Conservation (phyloP, 495 filamentous ascomycete genomes). For the Chaetomidium leptoderma region DNA sequence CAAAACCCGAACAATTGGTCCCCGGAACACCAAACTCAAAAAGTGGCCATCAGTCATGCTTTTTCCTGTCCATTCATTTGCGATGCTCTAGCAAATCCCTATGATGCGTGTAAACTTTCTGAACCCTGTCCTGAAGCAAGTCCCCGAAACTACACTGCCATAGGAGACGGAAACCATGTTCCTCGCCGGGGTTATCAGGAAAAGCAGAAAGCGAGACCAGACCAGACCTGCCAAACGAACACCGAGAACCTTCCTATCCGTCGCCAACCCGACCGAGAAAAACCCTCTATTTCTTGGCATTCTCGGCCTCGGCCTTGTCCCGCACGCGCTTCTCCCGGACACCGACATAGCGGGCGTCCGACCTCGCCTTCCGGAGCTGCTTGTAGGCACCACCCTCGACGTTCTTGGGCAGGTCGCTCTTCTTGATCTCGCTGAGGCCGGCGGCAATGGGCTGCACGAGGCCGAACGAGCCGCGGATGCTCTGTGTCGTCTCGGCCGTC, state of each 20-base stretch:
- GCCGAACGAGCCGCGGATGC: conserved; percentile 57
- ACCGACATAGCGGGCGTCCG: conserved; percentile 75
- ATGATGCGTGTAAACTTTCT: conserved; percentile 34
- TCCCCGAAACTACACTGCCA: conserved; percentile 32
- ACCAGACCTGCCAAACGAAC: conserved; percentile 41
- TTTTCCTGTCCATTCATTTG: conserved; percentile 39
- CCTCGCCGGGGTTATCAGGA: conserved; percentile 35
- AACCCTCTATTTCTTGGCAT: conserved; percentile 78
- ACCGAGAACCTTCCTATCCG: conserved; percentile 34
- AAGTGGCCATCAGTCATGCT: conserved; percentile 35
- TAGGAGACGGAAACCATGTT: conserved; percentile 20
- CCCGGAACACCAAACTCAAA: conserved; percentile 18
- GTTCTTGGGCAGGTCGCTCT: conserved; percentile 68
- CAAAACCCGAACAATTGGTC: conserved; percentile 14
- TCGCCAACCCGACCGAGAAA: conserved; percentile 17
- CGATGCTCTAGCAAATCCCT: conserved; percentile 38
- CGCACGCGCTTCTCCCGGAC: conserved; percentile 87
- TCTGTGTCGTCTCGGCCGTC: conserved; percentile 59
- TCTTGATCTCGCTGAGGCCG: conserved; percentile 72
- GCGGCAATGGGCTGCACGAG: conserved; percentile 58
- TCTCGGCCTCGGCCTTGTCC: conserved; percentile 85
- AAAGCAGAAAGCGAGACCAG: conserved; percentile 43
- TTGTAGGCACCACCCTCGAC: conserved; percentile 78
- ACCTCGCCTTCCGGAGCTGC: conserved; percentile 78
- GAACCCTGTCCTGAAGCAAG: conserved; percentile 28